These are phyloP conservation scores for Vachellia pachyceras DNA, from an alignment of 306 rosid species.

Conservation along the genomic window DNA sequence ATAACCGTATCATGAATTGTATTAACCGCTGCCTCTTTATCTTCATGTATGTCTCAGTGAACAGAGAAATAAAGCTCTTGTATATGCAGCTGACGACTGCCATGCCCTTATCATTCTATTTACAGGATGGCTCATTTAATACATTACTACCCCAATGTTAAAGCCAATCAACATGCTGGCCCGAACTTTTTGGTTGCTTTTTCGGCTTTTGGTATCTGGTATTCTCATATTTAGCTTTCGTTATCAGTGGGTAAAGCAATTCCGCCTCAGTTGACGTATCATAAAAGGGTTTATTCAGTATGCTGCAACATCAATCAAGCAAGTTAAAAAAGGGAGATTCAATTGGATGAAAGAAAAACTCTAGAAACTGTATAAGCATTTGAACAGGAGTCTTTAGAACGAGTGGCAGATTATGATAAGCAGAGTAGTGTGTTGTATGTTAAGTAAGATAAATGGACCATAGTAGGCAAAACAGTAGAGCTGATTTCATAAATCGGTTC, in stretches of 20 bases:
- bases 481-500: background rate
- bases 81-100: slow-evolving; percentile 12
- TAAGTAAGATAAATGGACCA: background rate
- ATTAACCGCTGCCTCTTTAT: background rate
- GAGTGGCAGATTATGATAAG: background rate
- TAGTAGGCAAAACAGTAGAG: background rate
- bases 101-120: slow-evolving; percentile 10
- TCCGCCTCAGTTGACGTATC: slow-evolving; percentile 83
- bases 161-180: slow-evolving; percentile 78
- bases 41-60: slow-evolving; percentile 16
- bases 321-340: background rate
- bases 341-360: slow-evolving; percentile 1
- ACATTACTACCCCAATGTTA: slow-evolving; percentile 36
- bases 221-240: slow-evolving; percentile 85
- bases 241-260: slow-evolving; percentile 73
- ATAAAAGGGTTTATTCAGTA: slow-evolving; percentile 56
- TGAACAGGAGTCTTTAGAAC: background rate
- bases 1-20: background rate
- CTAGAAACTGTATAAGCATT: background rate
- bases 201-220: slow-evolving; percentile 79
- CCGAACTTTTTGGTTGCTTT: slow-evolving; percentile 75
- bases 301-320: slow-evolving; percentile 54
- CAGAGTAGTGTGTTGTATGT: background rate
- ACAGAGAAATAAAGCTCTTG: background rate
- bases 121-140: slow-evolving; percentile 3